Base-by-base conservation (phyloP, 192 early-diverging fungal genomes). In the Spizellomyces punctatus region DNA sequence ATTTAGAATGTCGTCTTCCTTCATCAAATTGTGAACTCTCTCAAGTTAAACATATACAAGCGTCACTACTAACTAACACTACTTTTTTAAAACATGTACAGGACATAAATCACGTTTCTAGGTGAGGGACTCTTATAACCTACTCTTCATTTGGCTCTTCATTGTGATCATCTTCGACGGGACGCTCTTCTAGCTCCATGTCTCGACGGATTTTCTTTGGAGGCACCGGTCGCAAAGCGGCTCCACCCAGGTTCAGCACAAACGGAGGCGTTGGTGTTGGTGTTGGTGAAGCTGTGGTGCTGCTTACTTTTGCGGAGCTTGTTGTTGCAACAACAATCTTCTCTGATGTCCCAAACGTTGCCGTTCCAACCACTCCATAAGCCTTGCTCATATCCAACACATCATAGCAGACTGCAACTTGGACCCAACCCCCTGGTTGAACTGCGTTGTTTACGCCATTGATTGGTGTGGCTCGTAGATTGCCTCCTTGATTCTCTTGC, bases 391-490 rank as follows among this genome's bases (percentile, higher is more conserved):
- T 54, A 19, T 54, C 17, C 17, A 54, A 12, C 12, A 54, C 50
- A 54, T 54, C 17, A 54, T 54, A 54, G 50, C 50, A 54, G 12
- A 54, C 12, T n/a, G 14, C 50, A 54, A 54, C 50, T 54, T 54
- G 14, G 50, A 54, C 50, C 50, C 50, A 54, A n/a, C 50, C 50
- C 50, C 50, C 50, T 12, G 50, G 14, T 54, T 12, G 14, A 12
- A 54, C 50, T 19, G 50, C 50, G 17, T 54, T 19, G 50, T 54
- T 54, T 19, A 54, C 17, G 12, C 50, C 50, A 54, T 12, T 19
- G 17, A 54, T 54, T 19, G 50, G 50, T n/a, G 50, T 54, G 4
- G 50, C 50, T 19, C 4, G 50, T 4, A 54, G 17, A 19, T n/a
- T 4, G 17, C 50, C 17, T 54, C 50, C 50, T 54, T 54, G 50